Percentiles rank a stretch among this genome's conserved stretches.
Conservation (phyloP, 257 asterid species). For the Przewalskia tangutica region DNA sequence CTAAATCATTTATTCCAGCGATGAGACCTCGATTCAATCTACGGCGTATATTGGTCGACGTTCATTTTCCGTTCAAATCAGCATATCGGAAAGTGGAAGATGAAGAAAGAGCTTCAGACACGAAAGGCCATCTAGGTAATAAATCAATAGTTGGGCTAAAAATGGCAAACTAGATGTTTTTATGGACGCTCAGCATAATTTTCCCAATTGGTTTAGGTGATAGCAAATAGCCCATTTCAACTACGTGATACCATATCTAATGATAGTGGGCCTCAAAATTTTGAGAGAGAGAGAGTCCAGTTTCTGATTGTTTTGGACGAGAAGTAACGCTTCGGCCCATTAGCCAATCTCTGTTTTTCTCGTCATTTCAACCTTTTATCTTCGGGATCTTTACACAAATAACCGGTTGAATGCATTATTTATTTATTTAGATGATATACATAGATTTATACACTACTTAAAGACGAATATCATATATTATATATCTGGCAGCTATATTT, state of each 20-base stretch:
- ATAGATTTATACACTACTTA: background rate
- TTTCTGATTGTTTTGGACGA: background rate
- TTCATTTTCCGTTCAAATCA: constrained; percentile 6
- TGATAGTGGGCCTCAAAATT: no score
- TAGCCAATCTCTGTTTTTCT: background rate
- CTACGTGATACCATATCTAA: background rate
- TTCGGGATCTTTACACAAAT: background rate
- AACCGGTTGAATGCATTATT: background rate
- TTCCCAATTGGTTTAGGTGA: no score
- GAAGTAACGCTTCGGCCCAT: background rate
- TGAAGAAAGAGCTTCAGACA: no score
- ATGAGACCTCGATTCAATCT: constrained; percentile 16
- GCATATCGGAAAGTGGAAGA: background rate
- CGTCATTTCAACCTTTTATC: background rate
- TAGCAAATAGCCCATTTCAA: background rate
- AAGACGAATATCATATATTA: background rate
- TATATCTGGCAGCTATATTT: no score
- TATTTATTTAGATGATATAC: no score
- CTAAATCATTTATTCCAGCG: background rate
- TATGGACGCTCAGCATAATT: no score
- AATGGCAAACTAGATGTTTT: no score
- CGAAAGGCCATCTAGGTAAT: no score
- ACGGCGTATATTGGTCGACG: constrained; percentile 50
- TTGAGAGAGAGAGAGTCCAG: no score
- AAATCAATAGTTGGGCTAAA: no score